Evolutionary conservation across 108 stramenopile species (phyloP).

Genomic region (Nitzschia sp.): DNA sequence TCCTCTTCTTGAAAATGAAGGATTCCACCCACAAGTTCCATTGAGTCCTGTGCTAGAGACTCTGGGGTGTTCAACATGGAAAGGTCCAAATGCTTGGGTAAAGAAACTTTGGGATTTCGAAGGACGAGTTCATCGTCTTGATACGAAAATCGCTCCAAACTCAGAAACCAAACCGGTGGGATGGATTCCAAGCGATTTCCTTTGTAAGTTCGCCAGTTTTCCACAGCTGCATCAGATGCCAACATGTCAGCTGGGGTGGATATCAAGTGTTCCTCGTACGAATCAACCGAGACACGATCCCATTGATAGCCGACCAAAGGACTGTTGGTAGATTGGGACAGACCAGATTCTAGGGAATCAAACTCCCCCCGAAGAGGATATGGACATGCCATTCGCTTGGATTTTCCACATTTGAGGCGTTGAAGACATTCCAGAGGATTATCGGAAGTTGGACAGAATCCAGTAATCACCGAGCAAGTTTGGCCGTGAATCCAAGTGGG

Average conservation of each 20-base stretch:
- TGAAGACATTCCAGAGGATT: too few relatives aligned
- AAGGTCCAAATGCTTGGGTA: neutral
- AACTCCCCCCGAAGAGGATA: conserved; percentile 11
- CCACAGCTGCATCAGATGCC: too few relatives aligned
- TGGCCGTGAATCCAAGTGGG: conserved; percentile 10
- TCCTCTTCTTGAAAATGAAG: conserved; percentile 35
- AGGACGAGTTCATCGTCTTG: neutral
- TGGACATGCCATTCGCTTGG: conserved; percentile 16
- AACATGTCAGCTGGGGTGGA: too few relatives aligned
- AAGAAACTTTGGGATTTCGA: too few relatives aligned
- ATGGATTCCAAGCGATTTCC: conserved; percentile 18
- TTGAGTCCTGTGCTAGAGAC: too few relatives aligned
- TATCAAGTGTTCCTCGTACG: neutral
- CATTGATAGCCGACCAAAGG: conserved; percentile 2
- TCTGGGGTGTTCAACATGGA: neutral
- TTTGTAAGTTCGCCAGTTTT: conserved; percentile 24
- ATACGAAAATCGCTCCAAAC: conserved; percentile 36
- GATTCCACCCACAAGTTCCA: conserved; percentile 28
- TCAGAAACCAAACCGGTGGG: conserved; percentile 32
- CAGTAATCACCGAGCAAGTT: conserved; percentile 16
- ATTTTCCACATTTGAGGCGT: conserved; percentile 5
- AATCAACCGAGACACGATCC: neutral
- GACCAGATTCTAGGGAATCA: conserved; percentile 5
- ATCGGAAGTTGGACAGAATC: neutral
- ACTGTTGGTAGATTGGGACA: neutral